These are phyloP conservation scores for Carpinus viminea DNA, from an alignment of 306 rosid genomes.

Conservation along the genomic window DNA sequence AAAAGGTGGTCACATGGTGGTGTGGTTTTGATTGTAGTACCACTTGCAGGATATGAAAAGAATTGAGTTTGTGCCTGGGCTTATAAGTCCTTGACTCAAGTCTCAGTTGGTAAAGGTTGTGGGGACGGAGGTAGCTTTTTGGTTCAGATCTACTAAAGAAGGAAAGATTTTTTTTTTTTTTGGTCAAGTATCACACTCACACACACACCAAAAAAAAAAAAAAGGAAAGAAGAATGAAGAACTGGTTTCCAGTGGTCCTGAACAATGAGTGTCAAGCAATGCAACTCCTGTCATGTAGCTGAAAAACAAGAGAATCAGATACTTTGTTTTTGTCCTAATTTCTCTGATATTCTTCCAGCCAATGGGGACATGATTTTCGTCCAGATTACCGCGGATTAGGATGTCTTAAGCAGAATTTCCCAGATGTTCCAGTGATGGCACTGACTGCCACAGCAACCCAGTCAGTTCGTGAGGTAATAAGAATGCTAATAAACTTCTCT, in stretches of 20 bases:
- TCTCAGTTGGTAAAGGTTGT: background rate
- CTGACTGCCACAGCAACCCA: slow-evolving; percentile 97
- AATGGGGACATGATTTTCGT: slow-evolving; percentile 99
- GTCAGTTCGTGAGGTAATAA: slow-evolving; percentile 72
- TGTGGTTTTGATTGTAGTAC: slow-evolving; percentile 13
- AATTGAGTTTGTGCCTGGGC: slow-evolving; percentile 14
- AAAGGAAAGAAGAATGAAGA: background rate
- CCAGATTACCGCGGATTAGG: slow-evolving; percentile 92
- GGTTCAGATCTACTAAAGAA: background rate
- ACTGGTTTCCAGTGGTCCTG: background rate
- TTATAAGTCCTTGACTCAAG: slow-evolving; percentile 6
- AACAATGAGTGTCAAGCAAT: slow-evolving; percentile 19
- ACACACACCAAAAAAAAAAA: too few species aligned
- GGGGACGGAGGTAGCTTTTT: background rate
- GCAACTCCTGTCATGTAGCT: slow-evolving; percentile 22
- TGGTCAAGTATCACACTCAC: too few species aligned
- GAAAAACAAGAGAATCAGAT: slow-evolving; percentile 16
- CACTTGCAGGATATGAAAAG: slow-evolving; percentile 12
- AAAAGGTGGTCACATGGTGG: slow-evolving; percentile 10
- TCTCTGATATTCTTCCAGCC: slow-evolving; percentile 51
- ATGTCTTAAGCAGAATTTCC: slow-evolving; percentile 81
- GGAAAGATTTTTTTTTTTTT: background rate
- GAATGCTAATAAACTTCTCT: slow-evolving; percentile 6
- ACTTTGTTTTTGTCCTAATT: slow-evolving; percentile 13
- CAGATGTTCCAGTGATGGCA: slow-evolving; percentile 87